Base-by-base conservation (phyloP, 2,329 filamentous ascomycete genomes). In the Pestalotiopsis sp. region DNA sequence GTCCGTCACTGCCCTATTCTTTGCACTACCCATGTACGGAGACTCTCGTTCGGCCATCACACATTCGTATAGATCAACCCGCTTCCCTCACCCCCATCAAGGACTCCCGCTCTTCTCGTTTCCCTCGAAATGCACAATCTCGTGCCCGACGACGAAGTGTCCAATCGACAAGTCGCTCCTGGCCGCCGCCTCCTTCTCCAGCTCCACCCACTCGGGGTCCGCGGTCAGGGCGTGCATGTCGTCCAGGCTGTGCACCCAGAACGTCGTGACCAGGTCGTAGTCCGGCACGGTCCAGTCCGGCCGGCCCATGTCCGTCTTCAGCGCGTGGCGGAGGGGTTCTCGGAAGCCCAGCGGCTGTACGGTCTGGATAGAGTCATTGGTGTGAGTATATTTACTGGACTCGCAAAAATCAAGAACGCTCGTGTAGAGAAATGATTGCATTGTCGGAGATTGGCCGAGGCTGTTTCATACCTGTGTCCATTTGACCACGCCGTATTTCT, bases 91-190 rank as follows among this genome's bases (percentile, higher is more conserved):
- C 7, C 7, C 7, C 30, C 40, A 22, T 26, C 10, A 58, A 30
- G 56, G 3, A 35, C 3, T 5, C 1, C 10, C 56, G 5, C 5
- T 30, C 80, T 85, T 70, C 3, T 26, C 60, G 58, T 68, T 65
- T 0, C 52, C 30, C 55, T 64, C 40, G 30, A 68, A 65, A 3
- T 64, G 64, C 10, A 68, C 48, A 39, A 64, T 65, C 17, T 68
- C 65, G 38, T 68, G 65, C 7, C 65, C 67, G 17, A 26, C 56
- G 11, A 65, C 64, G 20, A 68, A 60, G 4, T 66, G 65, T 2
- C 67, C 67, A 44, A 67, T 30, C 1, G 35, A 24, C 58, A 64
- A 55, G n/a, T 68, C 67, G 11, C n/a, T 11, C 13, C 60, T 24
- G 20, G 52, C 65, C 20, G n/a, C 5, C 3, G 65, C 65, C 14